phyloP scores from a whole-genome alignment of 768 basidiomycete species.

The Serendipita sp. region DNA sequence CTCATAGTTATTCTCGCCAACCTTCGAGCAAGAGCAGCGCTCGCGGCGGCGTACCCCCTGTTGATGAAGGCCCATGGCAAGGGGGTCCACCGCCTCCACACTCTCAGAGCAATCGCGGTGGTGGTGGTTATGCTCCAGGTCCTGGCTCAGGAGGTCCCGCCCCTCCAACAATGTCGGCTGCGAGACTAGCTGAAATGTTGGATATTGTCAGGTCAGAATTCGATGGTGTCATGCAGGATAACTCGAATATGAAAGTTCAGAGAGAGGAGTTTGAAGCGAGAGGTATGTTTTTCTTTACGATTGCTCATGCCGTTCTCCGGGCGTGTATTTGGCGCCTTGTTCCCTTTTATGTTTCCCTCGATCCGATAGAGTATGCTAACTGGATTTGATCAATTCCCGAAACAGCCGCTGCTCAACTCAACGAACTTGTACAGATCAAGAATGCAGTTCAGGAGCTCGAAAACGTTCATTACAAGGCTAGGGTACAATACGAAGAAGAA shows the following conservation, averaged over 20 bases:
- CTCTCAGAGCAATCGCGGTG: neutral
- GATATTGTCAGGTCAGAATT: slow-evolving; percentile 76
- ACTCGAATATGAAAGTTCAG: slow-evolving; percentile 51
- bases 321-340: neutral
- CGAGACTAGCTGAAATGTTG: slow-evolving; percentile 57
- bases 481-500: slow-evolving; percentile 79
- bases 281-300: slow-evolving; percentile 33
- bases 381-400: neutral
- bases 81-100: neutral
- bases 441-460: slow-evolving; percentile 88
- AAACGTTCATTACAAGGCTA: slow-evolving; percentile 67
- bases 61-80: neutral
- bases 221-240: slow-evolving; percentile 54
- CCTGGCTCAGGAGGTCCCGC: neutral
- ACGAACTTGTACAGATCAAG: slow-evolving; percentile 78
- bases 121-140: neutral
- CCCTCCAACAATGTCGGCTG: neutral
- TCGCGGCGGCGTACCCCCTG: neutral
- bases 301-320: neutral
- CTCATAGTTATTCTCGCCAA: neutral
- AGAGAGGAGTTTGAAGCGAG: slow-evolving; percentile 83
- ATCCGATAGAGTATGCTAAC: neutral
- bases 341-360: slow-evolving; percentile 10
- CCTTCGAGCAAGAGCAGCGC: neutral
- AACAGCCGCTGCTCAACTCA: slow-evolving; percentile 64